These are phyloP conservation scores for Monilinia aucupariae DNA, from an alignment of 2,329 filamentous ascomycete species.

Conservation along the genomic window DNA sequence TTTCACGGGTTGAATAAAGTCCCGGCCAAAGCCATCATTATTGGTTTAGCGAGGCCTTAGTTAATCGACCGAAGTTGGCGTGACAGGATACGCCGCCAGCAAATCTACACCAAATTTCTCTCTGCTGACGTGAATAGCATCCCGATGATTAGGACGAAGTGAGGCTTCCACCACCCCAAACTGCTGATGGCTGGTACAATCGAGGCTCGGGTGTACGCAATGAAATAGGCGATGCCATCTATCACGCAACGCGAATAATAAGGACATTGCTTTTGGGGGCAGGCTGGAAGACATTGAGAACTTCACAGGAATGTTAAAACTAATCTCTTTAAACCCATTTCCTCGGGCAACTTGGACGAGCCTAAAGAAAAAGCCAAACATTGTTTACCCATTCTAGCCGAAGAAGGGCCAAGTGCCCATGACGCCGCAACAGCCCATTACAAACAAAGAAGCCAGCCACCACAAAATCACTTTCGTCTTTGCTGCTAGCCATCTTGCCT, in stretches of 20 bases:
- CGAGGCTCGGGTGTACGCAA: background rate
- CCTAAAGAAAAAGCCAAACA: background rate
- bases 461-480: background rate
- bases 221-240: background rate
- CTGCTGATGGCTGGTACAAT: background rate
- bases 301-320: too few relatives aligned
- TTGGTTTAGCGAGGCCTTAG: too few relatives aligned
- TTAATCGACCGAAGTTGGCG: constrained; percentile 24
- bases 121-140: background rate
- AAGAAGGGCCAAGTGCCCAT: background rate
- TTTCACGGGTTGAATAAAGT: constrained; percentile 18
- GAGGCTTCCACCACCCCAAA: too few relatives aligned
- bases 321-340: too few relatives aligned
- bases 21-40: too few relatives aligned
- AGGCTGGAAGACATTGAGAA: too few relatives aligned
- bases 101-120: background rate
- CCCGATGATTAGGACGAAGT: background rate
- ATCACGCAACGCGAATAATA: too few relatives aligned
- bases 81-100: too few relatives aligned
- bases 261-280: too few relatives aligned
- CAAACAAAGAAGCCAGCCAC: too few relatives aligned
- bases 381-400: background rate
- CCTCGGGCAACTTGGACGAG: background rate
- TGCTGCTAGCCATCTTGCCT: too few relatives aligned
- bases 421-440: background rate